A percentile compares a stretch with the other conserved stretches of the same genome.
These are phyloP conservation scores for Sordariomycetes sp. DNA, from an alignment of 2,329 filamentous ascomycete genomes.

Conservation along the genomic window DNA sequence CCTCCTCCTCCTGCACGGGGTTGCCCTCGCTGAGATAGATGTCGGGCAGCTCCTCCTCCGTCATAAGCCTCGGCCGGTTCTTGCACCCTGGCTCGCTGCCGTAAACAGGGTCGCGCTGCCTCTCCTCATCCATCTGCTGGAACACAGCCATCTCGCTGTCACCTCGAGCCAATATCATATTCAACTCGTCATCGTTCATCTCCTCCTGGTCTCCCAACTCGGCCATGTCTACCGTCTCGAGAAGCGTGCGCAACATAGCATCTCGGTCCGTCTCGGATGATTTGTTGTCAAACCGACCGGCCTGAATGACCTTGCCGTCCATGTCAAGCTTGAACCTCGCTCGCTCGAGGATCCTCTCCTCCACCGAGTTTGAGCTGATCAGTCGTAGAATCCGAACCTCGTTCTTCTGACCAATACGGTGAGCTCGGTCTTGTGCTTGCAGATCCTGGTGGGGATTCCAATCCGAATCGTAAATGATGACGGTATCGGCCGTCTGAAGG, in stretches of 20 bases:
- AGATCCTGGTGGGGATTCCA: constrained; percentile 99
- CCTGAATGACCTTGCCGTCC: constrained; percentile 98
- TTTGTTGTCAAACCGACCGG: constrained; percentile 98
- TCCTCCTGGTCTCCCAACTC: constrained; percentile 74
- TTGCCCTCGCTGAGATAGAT: constrained; percentile 87
- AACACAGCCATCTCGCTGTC: constrained; percentile 72
- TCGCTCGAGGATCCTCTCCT: constrained; percentile 96
- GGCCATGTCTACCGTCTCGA: constrained; percentile 70
- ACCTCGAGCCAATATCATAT: constrained; percentile 82
- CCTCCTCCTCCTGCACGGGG: constrained; percentile 68
- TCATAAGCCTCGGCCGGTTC: constrained; percentile 68
- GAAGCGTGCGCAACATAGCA: constrained; percentile 84
- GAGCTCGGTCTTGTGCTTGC: constrained; percentile 97
- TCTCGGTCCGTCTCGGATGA: constrained; percentile 98
- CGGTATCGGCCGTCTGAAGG: constrained; percentile 92
- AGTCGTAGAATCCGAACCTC: constrained; percentile 93
- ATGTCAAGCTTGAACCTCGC: constrained; percentile 98
- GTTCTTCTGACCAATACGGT: constrained; percentile 99
- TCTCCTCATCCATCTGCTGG: constrained; percentile 72
- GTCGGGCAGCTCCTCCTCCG: constrained; percentile 80
- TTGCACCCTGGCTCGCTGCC: constrained; percentile 55
- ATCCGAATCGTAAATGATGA: constrained; percentile 99
- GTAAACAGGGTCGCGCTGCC: constrained; percentile 56
- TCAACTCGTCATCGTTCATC: constrained; percentile 97
- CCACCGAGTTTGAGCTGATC: constrained; percentile 93